phyloP scores from a whole-genome alignment of 345 rosid genomes.

The Euphorbia peplus region DNA sequence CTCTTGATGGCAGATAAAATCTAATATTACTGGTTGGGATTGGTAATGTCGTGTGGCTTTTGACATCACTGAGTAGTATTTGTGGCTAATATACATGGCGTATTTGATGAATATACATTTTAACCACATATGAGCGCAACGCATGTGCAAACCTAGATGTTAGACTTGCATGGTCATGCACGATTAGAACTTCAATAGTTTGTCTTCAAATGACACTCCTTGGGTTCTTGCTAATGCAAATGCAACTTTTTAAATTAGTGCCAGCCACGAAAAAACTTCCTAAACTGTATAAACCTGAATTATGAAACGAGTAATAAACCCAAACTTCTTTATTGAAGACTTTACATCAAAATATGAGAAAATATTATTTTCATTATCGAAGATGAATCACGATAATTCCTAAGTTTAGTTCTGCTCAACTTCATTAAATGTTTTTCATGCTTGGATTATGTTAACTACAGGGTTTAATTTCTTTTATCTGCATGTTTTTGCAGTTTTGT shows the following conservation, averaged over 20 bases:
- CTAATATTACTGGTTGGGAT: not conserved
- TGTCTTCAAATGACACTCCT: not conserved
- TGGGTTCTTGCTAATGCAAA: not conserved
- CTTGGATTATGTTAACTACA: not conserved
- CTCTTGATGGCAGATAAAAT: not conserved
- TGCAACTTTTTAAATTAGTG: not conserved
- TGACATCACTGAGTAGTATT: not conserved
- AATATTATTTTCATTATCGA: not conserved
- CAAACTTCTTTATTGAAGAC: not conserved
- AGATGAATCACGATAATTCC: not conserved
- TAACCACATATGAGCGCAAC: not conserved
- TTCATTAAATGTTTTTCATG: not conserved
- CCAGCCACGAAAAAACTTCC: not conserved
- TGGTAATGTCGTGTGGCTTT: not conserved
- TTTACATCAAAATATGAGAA: not conserved
- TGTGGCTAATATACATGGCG: not conserved
- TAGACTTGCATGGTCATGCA: not conserved
- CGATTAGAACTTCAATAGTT: not conserved
- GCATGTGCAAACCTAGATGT: not conserved
- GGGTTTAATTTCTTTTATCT: constrained; percentile 9
- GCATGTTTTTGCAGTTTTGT: constrained; percentile 61
- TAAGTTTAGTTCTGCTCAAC: not conserved
- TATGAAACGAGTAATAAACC: not conserved
- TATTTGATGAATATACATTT: not conserved
- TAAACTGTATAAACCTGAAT: not conserved